Evolutionary conservation across 208 protist species (phyloP).

Genomic region (Acanthamoeba castellanii): DNA sequence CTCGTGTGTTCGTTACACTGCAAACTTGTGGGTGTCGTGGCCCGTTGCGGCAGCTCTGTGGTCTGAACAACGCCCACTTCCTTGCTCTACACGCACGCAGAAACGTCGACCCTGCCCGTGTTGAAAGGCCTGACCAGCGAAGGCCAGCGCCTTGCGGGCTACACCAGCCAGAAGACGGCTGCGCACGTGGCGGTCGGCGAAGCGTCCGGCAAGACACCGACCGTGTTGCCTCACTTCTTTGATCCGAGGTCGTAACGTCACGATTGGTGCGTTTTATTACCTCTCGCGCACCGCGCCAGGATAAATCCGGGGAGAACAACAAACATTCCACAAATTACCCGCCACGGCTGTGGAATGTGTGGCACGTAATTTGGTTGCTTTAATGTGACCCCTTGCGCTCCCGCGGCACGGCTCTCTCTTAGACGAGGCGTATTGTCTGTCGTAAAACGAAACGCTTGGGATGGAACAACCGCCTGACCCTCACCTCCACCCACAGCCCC

Average conservation of each 20-base stretch:
- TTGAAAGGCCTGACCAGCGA: not conserved
- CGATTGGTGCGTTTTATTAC: not conserved
- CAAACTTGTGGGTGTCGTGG: not conserved
- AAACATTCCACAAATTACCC: not conserved
- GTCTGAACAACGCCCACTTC: not conserved
- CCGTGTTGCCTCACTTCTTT: not conserved
- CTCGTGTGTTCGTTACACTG: not conserved
- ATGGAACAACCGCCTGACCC: slow-evolving; percentile 36
- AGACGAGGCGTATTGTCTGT: not conserved
- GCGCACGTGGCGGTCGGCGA: not conserved
- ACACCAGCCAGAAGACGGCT: too few relatives aligned
- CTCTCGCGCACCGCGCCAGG: not conserved
- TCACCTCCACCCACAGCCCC: not conserved
- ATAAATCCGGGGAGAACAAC: not conserved
- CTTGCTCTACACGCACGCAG: not conserved
- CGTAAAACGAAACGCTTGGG: slow-evolving; percentile 14
- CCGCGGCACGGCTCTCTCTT: not conserved
- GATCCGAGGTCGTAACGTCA: not conserved
- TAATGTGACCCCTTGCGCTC: not conserved
- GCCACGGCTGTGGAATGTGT: not conserved
- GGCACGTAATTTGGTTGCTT: slow-evolving; percentile 20
- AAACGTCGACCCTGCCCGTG: not conserved
- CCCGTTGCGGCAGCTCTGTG: not conserved
- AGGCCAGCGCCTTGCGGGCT: not conserved
- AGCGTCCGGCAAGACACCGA: not conserved